A percentile compares a stretch with the other conserved stretches of the same genome.
phyloP scores from a whole-genome alignment of 148 eudicot species.

The Chenopodium berlandieri region DNA sequence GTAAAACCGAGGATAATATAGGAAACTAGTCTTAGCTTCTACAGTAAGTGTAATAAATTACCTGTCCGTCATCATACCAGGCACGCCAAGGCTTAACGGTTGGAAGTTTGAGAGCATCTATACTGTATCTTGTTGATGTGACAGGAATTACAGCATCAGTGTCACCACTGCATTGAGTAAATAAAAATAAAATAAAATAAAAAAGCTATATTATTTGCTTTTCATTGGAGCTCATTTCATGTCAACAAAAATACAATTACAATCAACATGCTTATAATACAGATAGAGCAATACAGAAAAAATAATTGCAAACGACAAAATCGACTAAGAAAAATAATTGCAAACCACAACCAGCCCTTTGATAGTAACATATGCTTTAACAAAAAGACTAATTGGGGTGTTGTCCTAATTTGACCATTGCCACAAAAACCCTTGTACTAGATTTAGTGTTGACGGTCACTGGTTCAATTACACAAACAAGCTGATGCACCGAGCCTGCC shows the following conservation, averaged over 20 bases:
- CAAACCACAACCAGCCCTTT: too few species aligned
- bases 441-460: not conserved
- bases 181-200: too few species aligned
- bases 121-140: slow-evolving; percentile 78
- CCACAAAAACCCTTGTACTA: not conserved
- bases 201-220: not conserved
- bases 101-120: slow-evolving; percentile 76
- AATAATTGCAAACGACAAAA: too few species aligned
- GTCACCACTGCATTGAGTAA: slow-evolving; percentile 62
- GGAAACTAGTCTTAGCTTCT: not conserved
- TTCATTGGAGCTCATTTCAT: not conserved
- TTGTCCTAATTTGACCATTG: not conserved
- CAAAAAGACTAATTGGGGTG: too few species aligned
- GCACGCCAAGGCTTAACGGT: slow-evolving; percentile 73
- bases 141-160: slow-evolving; percentile 89
- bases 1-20: not conserved
- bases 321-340: too few species aligned
- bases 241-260: not conserved
- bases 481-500: not conserved
- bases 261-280: not conserved
- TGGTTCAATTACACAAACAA: not conserved
- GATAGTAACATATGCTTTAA: too few species aligned
- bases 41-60: slow-evolving; percentile 20
- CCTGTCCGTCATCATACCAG: slow-evolving; percentile 96
- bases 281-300: not conserved